Base-by-base conservation (phyloP, 768 basidiomycete genomes). In the Kwoniella mangroviensis region DNA sequence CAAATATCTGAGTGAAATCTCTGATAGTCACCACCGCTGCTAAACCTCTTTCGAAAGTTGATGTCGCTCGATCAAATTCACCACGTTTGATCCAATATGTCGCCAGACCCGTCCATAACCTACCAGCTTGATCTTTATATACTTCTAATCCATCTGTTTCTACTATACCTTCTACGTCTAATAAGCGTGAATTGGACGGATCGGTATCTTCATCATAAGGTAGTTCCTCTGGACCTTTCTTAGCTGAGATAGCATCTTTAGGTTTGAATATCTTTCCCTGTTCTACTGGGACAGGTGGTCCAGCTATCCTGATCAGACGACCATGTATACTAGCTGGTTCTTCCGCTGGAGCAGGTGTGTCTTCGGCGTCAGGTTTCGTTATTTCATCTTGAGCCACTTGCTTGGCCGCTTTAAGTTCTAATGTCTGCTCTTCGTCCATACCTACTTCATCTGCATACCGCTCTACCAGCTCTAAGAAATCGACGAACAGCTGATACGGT, bases 71-170 rank as follows among this genome's bases (percentile, higher is more conserved):
- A 42, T 94, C 94, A 79, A 99, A 98, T 81, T 98, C 97, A 64
- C 88, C 93, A 5, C 94, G 90, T 84, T 97, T 97, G 83, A 95
- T 95, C 96, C 96, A 99, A 80, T 96, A 98, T 0, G 95, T 98
- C 1, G 95, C 95, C 34, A 98, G 84, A 0, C 96, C 97, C 5
- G 93, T 91, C 96, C 95, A 99, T 34, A 99, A 84, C 60, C 93
- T 89, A 12, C 97, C 97, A 2, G 95, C 93, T 84, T 99, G 97
- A 81, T 99, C 97, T 81, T 93, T 94, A 84, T 98, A 98, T 19
- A 95, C 86, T 2, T 86, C 86, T 26, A 99, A 85, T 17, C 97
- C 97, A 74, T 98, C 94, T 71, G 89, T 88, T 34, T 87, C 87
- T 51, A 99, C 87, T 69, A 99, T 91, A 45, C 85, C 84, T 77